Evolutionary conservation across 345 rosid species (phyloP).

Genomic region (Salix caprea): DNA sequence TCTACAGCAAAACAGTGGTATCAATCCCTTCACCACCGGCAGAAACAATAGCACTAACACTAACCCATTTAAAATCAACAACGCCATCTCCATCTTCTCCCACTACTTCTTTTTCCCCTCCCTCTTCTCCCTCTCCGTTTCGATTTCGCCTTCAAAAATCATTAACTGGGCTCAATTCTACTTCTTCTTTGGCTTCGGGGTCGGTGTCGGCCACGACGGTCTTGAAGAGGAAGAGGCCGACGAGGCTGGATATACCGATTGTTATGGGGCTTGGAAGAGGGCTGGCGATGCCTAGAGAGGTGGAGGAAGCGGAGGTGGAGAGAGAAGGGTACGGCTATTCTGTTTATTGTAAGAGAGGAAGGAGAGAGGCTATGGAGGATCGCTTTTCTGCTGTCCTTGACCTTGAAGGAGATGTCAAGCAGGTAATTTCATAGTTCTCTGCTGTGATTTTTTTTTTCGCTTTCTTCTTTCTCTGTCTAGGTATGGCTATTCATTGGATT

Average conservation of each 20-base stretch:
- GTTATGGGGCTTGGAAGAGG: constrained; percentile 34
- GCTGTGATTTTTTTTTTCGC: too few species aligned
- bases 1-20: constrained; percentile 47
- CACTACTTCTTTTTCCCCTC: constrained; percentile 32
- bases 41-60: constrained; percentile 32
- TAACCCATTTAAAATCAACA: constrained; percentile 42
- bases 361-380: constrained; percentile 89
- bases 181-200: constrained; percentile 21
- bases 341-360: constrained; percentile 83
- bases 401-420: constrained; percentile 56
- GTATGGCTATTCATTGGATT: background rate
- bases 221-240: constrained; percentile 77
- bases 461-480: background rate
- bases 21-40: constrained; percentile 30
- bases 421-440: constrained; percentile 32
- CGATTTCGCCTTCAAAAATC: constrained; percentile 63
- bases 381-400: constrained; percentile 62
- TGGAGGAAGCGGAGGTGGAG: constrained; percentile 41
- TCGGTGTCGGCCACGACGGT: constrained; percentile 29
- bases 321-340: constrained; percentile 58
- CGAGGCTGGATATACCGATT: constrained; percentile 60
- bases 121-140: constrained; percentile 65
- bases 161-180: constrained; percentile 23
- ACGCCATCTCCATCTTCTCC: constrained; percentile 23
- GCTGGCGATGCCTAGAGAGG: constrained; percentile 30